Conservation (phyloP, 2,329 filamentous ascomycete genomes). For the Chaetomiaceae sp. region DNA sequence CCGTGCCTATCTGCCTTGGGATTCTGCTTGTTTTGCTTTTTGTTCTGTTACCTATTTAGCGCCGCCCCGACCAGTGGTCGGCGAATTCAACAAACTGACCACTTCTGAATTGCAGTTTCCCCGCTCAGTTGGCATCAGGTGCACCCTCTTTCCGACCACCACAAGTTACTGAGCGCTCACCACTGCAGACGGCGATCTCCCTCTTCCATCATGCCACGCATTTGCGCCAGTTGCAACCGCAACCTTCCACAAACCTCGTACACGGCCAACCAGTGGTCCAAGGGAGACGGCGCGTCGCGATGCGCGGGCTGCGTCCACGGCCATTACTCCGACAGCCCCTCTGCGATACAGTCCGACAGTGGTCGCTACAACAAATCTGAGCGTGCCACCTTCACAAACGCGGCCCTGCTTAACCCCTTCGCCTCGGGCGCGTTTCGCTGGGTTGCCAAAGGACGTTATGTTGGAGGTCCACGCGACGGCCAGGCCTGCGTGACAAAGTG, state of each 20-base stretch:
- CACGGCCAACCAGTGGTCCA: slow-evolving; percentile 27
- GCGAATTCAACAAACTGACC: too few relatives aligned
- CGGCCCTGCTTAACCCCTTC: slow-evolving; percentile 24
- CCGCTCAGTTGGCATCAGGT: too few relatives aligned
- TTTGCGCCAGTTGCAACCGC: slow-evolving; percentile 26
- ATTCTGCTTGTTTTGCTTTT: too few relatives aligned
- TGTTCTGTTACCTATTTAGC: too few relatives aligned
- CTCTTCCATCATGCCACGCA: too few relatives aligned
- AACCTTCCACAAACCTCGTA: slow-evolving; percentile 28
- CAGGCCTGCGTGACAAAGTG: slow-evolving; percentile 36
- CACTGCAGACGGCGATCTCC: too few relatives aligned
- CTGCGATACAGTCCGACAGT: slow-evolving; percentile 14
- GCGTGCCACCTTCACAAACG: background rate
- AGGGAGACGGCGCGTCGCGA: slow-evolving; percentile 24
- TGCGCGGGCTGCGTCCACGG: slow-evolving; percentile 25
- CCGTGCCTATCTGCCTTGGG: too few relatives aligned
- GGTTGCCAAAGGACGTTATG: slow-evolving; percentile 32
- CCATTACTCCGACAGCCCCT: slow-evolving; percentile 16
- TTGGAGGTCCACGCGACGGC: slow-evolving; percentile 28
- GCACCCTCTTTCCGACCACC: too few relatives aligned
- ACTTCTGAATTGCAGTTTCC: too few relatives aligned
- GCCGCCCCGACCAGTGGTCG: too few relatives aligned
- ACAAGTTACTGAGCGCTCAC: too few relatives aligned
- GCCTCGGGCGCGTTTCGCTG: slow-evolving; percentile 27
- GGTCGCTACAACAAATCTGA: slow-evolving; percentile 29